Conservation (phyloP, 2,329 filamentous ascomycete genomes). For the Colletotrichum orbiculare region DNA sequence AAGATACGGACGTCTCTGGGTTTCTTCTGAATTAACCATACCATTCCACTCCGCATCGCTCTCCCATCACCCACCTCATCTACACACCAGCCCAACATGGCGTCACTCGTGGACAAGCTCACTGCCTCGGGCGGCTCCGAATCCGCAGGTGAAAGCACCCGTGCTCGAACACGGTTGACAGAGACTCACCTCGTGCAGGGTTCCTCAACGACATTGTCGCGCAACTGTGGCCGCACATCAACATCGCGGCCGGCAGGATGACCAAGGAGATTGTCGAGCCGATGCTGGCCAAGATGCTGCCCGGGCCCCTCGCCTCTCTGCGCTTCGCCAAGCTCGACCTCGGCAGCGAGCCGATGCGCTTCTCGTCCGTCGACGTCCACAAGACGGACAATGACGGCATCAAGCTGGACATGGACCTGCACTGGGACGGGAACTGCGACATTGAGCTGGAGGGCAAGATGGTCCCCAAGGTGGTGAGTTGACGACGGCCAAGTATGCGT, state of each 20-base stretch:
- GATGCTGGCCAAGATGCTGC: constrained; percentile 58
- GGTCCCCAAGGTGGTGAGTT: constrained; percentile 52
- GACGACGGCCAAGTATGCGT: background rate
- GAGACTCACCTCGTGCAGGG: constrained; percentile 36
- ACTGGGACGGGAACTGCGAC: constrained; percentile 58
- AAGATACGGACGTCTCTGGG: background rate
- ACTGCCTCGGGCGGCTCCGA: constrained; percentile 54
- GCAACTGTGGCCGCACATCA: constrained; percentile 62
- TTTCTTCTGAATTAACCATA: background rate
- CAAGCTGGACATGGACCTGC: constrained; percentile 59
- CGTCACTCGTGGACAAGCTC: constrained; percentile 50
- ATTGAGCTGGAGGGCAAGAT: constrained; percentile 58
- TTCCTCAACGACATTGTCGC: constrained; percentile 61
- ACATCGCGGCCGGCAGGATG: constrained; percentile 54
- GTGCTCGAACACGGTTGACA: background rate
- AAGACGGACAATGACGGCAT: constrained; percentile 56
- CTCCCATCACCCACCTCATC: constrained; percentile 2
- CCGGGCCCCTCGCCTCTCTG: constrained; percentile 54
- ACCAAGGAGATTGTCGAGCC: constrained; percentile 59
- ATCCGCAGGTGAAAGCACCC: constrained; percentile 45
- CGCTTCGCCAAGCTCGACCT: constrained; percentile 59
- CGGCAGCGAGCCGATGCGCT: constrained; percentile 51
- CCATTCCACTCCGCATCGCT: background rate
- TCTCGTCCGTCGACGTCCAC: constrained; percentile 56
- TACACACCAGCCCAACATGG: constrained; percentile 38